phyloP scores from a whole-genome alignment of 495 filamentous ascomycete species.

The Thermothielavioides terrestris region DNA sequence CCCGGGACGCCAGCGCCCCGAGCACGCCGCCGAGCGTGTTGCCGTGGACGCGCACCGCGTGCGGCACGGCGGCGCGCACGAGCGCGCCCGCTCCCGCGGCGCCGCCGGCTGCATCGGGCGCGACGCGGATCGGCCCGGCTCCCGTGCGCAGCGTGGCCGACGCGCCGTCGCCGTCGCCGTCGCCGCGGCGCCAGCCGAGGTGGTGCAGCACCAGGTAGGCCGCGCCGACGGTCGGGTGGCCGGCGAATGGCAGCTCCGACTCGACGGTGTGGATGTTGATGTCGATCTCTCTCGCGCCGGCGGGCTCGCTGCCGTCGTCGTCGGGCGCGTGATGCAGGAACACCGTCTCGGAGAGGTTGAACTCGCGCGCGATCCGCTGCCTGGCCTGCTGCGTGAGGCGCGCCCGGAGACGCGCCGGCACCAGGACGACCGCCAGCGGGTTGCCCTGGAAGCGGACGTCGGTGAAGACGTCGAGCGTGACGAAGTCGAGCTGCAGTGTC shows the following conservation, averaged over 20 bases:
- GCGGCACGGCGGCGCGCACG: conserved; percentile 54
- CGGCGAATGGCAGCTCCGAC: conserved; percentile 62
- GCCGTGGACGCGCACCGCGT: conserved; percentile 55
- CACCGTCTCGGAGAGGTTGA: conserved; percentile 79
- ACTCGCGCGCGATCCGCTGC: conserved; percentile 62
- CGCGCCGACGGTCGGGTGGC: conserved; percentile 69
- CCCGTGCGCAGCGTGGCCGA: conserved; percentile 50
- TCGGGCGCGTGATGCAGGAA: conserved; percentile 57
- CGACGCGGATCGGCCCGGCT: conserved; percentile 46
- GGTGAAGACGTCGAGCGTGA: conserved; percentile 65
- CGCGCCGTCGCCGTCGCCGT: too few relatives aligned
- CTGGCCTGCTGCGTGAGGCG: conserved; percentile 45
- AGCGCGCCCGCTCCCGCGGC: background rate
- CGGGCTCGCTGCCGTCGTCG: conserved; percentile 2
- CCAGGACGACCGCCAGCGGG: conserved; percentile 54
- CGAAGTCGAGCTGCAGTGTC: conserved; percentile 35
- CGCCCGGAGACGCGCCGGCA: conserved; percentile 32
- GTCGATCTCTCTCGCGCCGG: conserved; percentile 44
- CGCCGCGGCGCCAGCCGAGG: conserved; percentile 24
- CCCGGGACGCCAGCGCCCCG: background rate
- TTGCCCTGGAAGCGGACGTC: conserved; percentile 50
- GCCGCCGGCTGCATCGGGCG: background rate
- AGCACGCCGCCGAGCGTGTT: conserved; percentile 21
- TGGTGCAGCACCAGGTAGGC: conserved; percentile 45
- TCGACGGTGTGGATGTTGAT: conserved; percentile 68